Evolutionary conservation across 2,329 filamentous ascomycete species (phyloP), one percentile per base, ranked within the genome.

Genomic region (Phyllosticta citriasiana): DNA sequence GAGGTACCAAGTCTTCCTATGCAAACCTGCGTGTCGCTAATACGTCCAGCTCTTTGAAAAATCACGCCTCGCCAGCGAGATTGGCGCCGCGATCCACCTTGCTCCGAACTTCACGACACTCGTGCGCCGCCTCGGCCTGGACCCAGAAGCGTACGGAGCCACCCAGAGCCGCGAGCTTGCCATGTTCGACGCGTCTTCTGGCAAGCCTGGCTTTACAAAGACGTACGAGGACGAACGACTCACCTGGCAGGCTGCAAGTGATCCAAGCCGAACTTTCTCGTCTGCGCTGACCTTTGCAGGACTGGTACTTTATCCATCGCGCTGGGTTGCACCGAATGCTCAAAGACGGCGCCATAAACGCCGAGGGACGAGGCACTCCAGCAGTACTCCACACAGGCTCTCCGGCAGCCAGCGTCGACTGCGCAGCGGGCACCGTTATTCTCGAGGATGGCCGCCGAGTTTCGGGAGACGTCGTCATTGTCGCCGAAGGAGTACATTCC

Each of bases 11-110:
- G 14, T 16, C 7, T n/a, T 47, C 40, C 14, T 40, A 4, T 6
- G n/a, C n/a, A 5, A 16, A n/a, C n/a, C 6, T n/a, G 40, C 16
- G 14, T 16, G n/a, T 47, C 4, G 14, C 40, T 14, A 47, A 47
- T 16, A 16, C 4, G 4, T 27, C 30, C 59, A 82, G 79, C 63
- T 85, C 0, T 81, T 78, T 57, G 83, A 86, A 65, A 79, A 83
- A 67, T 84, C 82, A 0, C 73, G 74, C 1, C 79, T 85, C 35
- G 78, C 79, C 16, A 79, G 74, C 57, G 84, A 86, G 69, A 72
- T 77, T 1, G 84, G 84, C 0, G 84, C 84, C 2, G 84, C 84
- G 0, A 78, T 87, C n/a, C 83, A 87, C 66, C 68, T 87, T 4
- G 79, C 82, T 0, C 83, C 85, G 0, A 88, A 88, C 66, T 74